Conservation (phyloP, 1,284 basidiomycete genomes). For the Abortiporus biennis region DNA sequence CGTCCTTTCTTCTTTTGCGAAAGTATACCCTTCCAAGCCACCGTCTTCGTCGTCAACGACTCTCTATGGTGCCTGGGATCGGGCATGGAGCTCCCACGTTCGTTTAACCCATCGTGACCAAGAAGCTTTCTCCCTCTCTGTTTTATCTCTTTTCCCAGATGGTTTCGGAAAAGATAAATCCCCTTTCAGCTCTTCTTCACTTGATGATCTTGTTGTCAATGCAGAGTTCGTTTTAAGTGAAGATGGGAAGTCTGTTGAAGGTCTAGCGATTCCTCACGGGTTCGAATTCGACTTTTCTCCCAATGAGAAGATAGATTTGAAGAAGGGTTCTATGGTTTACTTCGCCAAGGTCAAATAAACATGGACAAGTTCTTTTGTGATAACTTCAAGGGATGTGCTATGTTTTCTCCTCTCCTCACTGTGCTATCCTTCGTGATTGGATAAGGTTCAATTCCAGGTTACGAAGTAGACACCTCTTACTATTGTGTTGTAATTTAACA, state of each 20-base stretch:
- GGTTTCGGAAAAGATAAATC: conserved; percentile 20
- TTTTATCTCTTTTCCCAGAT: conserved; percentile 17
- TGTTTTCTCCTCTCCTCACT: too few species aligned
- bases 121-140: conserved; percentile 14
- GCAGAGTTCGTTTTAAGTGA: conserved; percentile 15
- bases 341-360: too few species aligned
- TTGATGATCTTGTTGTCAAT: conserved; percentile 10
- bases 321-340: neutral
- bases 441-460: too few species aligned
- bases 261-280: neutral
- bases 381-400: too few species aligned
- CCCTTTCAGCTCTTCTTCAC: conserved; percentile 18
- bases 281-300: neutral
- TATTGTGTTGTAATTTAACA: too few species aligned
- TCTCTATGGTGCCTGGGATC: neutral
- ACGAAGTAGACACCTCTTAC: too few species aligned
- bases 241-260: neutral
- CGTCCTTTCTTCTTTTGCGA: conserved; percentile 14
- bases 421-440: too few species aligned
- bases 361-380: too few species aligned
- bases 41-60: neutral
- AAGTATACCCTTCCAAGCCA: conserved; percentile 1
- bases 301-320: neutral
- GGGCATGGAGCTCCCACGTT: conserved; percentile 11
- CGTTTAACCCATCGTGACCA: conserved; percentile 14